Conservation (phyloP, 768 basidiomycete species). For the Kwoniella sp. region DNA sequence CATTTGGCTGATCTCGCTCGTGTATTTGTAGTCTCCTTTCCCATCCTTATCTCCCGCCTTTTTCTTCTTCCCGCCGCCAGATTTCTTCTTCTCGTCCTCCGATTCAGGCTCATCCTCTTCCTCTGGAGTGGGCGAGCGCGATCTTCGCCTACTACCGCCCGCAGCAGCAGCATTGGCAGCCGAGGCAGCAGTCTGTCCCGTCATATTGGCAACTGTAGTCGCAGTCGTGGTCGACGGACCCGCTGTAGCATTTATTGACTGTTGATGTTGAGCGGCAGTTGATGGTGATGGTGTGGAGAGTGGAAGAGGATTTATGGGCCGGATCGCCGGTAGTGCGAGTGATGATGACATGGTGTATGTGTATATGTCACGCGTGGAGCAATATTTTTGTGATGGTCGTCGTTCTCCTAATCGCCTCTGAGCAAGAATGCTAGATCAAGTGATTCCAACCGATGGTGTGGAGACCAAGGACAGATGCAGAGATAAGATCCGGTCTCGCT, state of each 20-base stretch:
- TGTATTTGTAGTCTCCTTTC: conserved; percentile 70
- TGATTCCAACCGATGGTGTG: not conserved
- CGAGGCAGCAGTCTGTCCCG: not conserved
- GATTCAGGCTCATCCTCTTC: conserved; percentile 37
- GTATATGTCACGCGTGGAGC: not conserved
- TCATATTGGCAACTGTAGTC: not conserved
- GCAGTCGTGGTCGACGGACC: not conserved
- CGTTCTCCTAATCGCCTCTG: too few species aligned
- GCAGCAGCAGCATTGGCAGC: conserved; percentile 9
- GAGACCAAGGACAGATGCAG: too few species aligned
- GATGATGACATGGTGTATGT: conserved; percentile 15
- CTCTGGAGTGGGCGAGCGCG: conserved; percentile 20
- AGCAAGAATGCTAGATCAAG: not conserved
- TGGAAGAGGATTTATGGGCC: not conserved
- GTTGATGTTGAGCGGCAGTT: conserved; percentile 11
- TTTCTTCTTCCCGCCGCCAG: conserved; percentile 31
- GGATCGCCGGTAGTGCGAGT: conserved; percentile 18
- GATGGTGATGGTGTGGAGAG: conserved; percentile 15
- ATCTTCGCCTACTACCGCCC: conserved; percentile 1
- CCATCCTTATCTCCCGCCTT: conserved; percentile 27
- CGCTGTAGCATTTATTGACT: not conserved
- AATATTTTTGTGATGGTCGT: not conserved
- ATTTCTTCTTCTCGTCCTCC: conserved; percentile 21
- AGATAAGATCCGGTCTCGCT: not conserved
- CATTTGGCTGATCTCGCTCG: conserved; percentile 93